phyloP scores from a whole-genome alignment of 176 grass and related monocot genomes.

The Carex parvula region DNA sequence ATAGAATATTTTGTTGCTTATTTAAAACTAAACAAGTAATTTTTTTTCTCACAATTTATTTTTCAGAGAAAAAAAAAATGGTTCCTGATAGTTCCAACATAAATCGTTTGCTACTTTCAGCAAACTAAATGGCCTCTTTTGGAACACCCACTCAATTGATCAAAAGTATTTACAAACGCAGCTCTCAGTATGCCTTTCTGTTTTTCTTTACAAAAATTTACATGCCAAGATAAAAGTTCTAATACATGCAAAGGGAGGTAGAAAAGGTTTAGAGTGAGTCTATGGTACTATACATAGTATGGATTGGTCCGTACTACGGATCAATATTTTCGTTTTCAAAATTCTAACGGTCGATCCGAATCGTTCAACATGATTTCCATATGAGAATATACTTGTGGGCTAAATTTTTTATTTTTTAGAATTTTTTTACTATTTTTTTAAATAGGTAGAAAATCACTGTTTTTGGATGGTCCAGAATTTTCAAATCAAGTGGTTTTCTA shows the following conservation, averaged over 20 bases:
- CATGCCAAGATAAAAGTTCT: not conserved
- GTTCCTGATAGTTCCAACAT: not conserved
- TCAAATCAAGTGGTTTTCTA: too few relatives aligned
- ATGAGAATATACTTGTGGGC: too few relatives aligned
- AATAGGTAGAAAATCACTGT: too few relatives aligned
- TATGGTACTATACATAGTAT: too few relatives aligned
- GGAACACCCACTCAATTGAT: not conserved
- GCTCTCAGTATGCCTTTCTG: not conserved
- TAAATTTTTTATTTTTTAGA: too few relatives aligned
- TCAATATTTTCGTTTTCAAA: too few relatives aligned
- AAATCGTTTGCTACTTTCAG: not conserved
- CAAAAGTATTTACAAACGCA: not conserved
- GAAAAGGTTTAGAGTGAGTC: too few relatives aligned
- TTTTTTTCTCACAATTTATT: not conserved
- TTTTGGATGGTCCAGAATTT: too few relatives aligned
- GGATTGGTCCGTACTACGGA: too few relatives aligned
- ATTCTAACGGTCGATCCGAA: too few relatives aligned
- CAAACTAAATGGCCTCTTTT: not conserved
- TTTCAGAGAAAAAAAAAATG: not conserved
- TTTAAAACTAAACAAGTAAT: not conserved
- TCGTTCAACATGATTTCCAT: too few relatives aligned
- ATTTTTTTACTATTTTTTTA: too few relatives aligned
- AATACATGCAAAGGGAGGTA: not conserved
- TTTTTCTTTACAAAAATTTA: not conserved
- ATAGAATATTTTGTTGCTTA: not conserved